Evolutionary conservation across 2,329 filamentous ascomycete species (phyloP).

Genomic region (Xylaria polymorpha): DNA sequence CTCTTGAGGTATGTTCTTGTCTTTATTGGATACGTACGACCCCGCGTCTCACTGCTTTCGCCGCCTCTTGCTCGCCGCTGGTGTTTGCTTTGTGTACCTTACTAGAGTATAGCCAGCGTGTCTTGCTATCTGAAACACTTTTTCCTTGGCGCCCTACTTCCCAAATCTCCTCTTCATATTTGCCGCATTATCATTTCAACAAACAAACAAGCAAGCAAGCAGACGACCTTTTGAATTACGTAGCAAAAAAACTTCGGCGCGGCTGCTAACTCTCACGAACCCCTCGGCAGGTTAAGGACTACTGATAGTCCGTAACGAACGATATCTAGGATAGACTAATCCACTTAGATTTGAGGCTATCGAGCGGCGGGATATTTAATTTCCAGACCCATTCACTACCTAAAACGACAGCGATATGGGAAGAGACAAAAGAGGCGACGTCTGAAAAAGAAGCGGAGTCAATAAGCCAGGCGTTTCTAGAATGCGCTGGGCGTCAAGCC

Average conservation of each 20-base stretch:
- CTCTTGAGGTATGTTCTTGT: conserved; percentile 70
- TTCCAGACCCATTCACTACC: background rate
- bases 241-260: background rate
- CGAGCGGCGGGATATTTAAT: background rate
- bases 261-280: too few relatives aligned
- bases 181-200: background rate
- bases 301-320: background rate
- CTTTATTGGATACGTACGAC: background rate
- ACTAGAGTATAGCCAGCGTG: background rate
- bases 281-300: conserved; percentile 15
- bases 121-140: background rate
- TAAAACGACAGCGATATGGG: background rate
- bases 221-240: background rate
- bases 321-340: background rate
- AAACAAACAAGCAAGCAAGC: background rate
- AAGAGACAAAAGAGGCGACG: background rate
- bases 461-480: background rate
- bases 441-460: background rate
- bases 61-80: background rate
- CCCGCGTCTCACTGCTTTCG: background rate
- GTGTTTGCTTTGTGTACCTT: background rate
- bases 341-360: background rate
- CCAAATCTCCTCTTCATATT: background rate
- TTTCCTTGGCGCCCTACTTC: background rate
- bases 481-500: background rate